Percentiles rank a stretch among this genome's conserved stretches.
Conservation (phyloP, 2,329 filamentous ascomycete species). For the Hymenoscyphus fraxineus region DNA sequence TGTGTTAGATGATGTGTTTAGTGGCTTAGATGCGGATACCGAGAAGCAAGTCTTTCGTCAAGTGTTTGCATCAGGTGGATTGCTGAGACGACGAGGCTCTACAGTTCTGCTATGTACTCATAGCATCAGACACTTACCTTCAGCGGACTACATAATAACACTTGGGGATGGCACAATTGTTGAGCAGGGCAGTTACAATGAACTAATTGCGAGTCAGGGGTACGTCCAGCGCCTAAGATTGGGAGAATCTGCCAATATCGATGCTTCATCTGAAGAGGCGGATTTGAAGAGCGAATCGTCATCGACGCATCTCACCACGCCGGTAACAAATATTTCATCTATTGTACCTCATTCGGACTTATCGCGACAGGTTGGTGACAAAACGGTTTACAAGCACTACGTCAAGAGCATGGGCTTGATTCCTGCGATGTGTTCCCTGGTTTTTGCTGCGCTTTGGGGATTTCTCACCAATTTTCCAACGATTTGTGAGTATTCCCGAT, state of each 20-base stretch:
- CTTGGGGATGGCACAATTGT: constrained; percentile 36
- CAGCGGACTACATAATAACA: constrained; percentile 39
- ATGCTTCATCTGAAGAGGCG: not conserved
- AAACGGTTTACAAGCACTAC: constrained; percentile 23
- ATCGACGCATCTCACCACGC: not conserved
- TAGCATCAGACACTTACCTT: constrained; percentile 27
- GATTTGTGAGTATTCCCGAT: not conserved
- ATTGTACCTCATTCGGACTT: not conserved
- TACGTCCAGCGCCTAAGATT: constrained; percentile 35
- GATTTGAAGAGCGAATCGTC: not conserved
- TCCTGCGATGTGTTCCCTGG: not conserved
- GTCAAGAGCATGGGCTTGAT: constrained; percentile 13
- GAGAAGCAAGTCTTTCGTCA: constrained; percentile 14
- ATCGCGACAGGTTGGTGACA: constrained; percentile 18
- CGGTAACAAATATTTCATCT: not conserved
- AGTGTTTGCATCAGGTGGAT: constrained; percentile 14
- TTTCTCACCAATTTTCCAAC: constrained; percentile 12
- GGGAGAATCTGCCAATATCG: not conserved
- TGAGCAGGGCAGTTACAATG: constrained; percentile 38
- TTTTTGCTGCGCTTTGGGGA: constrained; percentile 9
- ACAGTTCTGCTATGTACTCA: constrained; percentile 39
- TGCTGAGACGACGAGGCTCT: constrained; percentile 26
- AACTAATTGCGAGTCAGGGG: constrained; percentile 15
- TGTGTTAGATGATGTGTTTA: too few relatives aligned
- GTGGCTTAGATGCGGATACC: too few relatives aligned